Percentiles rank a stretch among this genome's conserved stretches.
Evolutionary conservation across 2,329 filamentous ascomycete species (phyloP).

Genomic region (Penicillium sp.): DNA sequence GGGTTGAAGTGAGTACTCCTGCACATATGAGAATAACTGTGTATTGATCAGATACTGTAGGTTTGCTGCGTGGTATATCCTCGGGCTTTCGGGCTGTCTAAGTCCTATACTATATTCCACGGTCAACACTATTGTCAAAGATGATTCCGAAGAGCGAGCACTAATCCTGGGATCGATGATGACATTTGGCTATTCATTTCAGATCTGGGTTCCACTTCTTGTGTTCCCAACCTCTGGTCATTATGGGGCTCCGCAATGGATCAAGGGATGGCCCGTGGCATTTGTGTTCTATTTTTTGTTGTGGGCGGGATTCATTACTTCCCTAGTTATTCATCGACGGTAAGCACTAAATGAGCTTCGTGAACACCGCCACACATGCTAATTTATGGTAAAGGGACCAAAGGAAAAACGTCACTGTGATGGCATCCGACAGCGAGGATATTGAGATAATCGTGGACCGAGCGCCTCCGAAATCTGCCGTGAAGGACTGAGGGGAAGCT

Average conservation of each 20-base stretch:
- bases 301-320: constrained; percentile 36
- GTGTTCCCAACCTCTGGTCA: constrained; percentile 46
- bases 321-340: constrained; percentile 22
- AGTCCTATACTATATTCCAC: constrained; percentile 48
- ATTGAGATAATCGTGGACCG: constrained; percentile 12
- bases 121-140: constrained; percentile 45
- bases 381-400: constrained; percentile 3
- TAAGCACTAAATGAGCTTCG: not conserved
- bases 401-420: constrained; percentile 3
- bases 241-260: constrained; percentile 49
- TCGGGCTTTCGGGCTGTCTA: constrained; percentile 41
- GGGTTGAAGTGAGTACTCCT: constrained; percentile 42
- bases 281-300: constrained; percentile 49
- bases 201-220: constrained; percentile 48
- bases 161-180: constrained; percentile 46
- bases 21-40: too few species aligned
- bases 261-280: constrained; percentile 50
- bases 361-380: not conserved
- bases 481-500: not conserved
- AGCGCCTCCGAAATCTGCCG: not conserved
- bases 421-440: constrained; percentile 9
- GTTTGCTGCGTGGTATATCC: constrained; percentile 47
- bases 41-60: constrained; percentile 9
- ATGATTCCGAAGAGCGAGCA: constrained; percentile 42
- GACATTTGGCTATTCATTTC: constrained; percentile 49